phyloP scores from a whole-genome alignment of 2,329 filamentous ascomycete genomes.

The Fusarium duplospermum region DNA sequence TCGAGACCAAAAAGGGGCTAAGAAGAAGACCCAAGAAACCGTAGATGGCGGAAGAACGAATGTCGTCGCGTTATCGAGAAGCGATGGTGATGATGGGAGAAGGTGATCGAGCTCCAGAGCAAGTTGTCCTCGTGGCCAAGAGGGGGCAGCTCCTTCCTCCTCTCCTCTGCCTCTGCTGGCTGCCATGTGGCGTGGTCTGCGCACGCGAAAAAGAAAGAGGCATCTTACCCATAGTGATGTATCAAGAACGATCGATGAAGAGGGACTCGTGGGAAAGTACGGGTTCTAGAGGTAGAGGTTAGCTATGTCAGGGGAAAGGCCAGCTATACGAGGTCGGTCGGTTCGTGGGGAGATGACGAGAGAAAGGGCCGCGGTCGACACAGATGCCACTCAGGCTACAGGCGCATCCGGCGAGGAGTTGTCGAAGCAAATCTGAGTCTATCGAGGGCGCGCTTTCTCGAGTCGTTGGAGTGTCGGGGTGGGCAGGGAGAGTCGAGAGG shows the following conservation, averaged over 20 bases:
- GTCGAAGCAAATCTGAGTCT: conserved; percentile 14
- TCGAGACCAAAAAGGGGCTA: conserved; percentile 50
- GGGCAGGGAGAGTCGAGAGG: conserved; percentile 21
- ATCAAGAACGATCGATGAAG: conserved; percentile 52
- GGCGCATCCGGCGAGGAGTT: conserved; percentile 8
- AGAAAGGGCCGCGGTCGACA: conserved; percentile 8
- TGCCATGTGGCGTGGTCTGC: conserved; percentile 40
- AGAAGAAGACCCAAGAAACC: conserved; percentile 57
- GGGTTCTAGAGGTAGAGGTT: conserved; percentile 40
- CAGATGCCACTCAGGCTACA: conserved; percentile 1
- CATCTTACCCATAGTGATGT: conserved; percentile 57
- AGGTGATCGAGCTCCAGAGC: conserved; percentile 11
- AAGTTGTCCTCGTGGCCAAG: conserved; percentile 37
- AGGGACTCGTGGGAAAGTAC: conserved; percentile 47
- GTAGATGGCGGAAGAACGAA: conserved; percentile 58
- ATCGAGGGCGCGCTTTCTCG: conserved; percentile 34
- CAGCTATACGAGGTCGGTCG: conserved; percentile 36
- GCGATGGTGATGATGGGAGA: conserved; percentile 40
- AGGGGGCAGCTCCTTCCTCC: conserved; percentile 37
- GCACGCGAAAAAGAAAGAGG: conserved; percentile 47
- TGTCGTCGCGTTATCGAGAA: conserved; percentile 48
- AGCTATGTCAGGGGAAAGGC: conserved; percentile 43
- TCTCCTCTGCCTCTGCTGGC: conserved; percentile 31
- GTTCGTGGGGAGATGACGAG: conserved; percentile 11
- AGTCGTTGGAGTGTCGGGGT: conserved; percentile 9